These are phyloP conservation scores for Telopea speciosissima DNA, from an alignment of 177 flowering plant genomes.

Conservation along the genomic window DNA sequence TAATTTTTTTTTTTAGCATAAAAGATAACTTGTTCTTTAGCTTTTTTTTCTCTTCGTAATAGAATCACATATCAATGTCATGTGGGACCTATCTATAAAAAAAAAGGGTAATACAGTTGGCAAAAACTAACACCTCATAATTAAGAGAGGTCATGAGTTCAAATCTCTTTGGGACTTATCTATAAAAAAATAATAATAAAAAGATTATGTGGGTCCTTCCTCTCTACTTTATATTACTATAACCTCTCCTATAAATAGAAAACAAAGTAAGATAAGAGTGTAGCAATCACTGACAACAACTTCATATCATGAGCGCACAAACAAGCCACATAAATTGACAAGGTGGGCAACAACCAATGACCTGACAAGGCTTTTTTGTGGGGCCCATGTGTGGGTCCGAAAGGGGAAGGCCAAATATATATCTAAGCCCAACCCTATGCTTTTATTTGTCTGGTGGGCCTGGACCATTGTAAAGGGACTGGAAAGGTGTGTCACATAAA, in stretches of 20 bases:
- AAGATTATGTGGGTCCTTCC: slow-evolving; percentile 19
- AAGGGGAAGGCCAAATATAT: slow-evolving; percentile 2
- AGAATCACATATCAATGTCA: slow-evolving; percentile 39
- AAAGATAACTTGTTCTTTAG: slow-evolving; percentile 4
- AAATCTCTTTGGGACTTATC: too few relatives aligned
- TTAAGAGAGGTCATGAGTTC: too few relatives aligned
- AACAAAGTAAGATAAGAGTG: neutral
- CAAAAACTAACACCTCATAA: too few relatives aligned
- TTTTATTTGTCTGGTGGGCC: neutral
- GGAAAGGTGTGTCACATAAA: slow-evolving; percentile 24
- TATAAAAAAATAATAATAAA: too few relatives aligned
- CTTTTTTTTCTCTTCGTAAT: slow-evolving; percentile 15
- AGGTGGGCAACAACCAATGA: slow-evolving; percentile 18
- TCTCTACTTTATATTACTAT: slow-evolving; percentile 6
- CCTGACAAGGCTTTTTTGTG: slow-evolving; percentile 11
- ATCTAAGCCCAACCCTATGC: slow-evolving; percentile 21
- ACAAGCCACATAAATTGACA: neutral
- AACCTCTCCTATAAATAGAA: neutral
- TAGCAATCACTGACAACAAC: neutral
- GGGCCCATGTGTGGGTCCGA: neutral
- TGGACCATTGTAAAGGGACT: slow-evolving; percentile 11
- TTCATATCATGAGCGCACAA: neutral
- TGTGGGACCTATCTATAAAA: too few relatives aligned
- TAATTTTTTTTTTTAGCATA: too few relatives aligned
- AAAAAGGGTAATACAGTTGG: too few relatives aligned